Percentiles rank a stretch among this genome's conserved stretches.
Conservation (phyloP, 1,139 yeast species). For the Lizanozyma gosingica region DNA sequence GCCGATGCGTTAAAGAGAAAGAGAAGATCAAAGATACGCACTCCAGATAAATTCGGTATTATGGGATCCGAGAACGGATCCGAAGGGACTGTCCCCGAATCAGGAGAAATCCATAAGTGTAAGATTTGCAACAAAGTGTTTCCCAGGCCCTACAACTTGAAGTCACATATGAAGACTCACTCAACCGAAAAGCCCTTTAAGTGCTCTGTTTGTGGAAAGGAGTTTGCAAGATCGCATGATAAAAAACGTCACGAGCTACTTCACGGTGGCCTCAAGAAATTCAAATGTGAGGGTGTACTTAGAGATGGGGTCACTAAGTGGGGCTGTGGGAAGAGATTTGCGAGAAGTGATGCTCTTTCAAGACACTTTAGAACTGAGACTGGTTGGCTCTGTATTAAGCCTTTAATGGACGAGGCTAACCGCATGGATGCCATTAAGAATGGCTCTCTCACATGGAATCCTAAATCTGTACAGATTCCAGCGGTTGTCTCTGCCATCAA, state of each 20-base stretch:
- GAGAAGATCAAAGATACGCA: conserved; percentile 13
- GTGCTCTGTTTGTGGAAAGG: conserved; percentile 39
- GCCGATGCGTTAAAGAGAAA: conserved; percentile 28
- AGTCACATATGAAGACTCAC: conserved; percentile 49
- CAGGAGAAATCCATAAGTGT: conserved; percentile 25
- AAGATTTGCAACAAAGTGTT: conserved; percentile 41
- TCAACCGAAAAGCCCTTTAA: conserved; percentile 46
- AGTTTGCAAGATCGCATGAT: conserved; percentile 51
- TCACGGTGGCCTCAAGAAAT: conserved; percentile 47
- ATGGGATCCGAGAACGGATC: background rate
- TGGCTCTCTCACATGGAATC: background rate
- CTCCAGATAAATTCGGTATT: background rate
- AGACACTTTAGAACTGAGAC: conserved; percentile 53
- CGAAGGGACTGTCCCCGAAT: background rate
- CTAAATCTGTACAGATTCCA: background rate
- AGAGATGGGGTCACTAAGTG: conserved; percentile 42
- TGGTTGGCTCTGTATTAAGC: conserved; percentile 49
- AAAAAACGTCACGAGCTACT: conserved; percentile 46
- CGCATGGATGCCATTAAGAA: conserved; percentile 6
- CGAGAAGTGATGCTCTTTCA: conserved; percentile 48
- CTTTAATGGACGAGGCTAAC: conserved; percentile 44
- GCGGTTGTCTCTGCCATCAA: background rate
- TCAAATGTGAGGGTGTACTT: conserved; percentile 45
- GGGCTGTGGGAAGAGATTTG: conserved; percentile 55
- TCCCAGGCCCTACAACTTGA: conserved; percentile 46